Conservation (phyloP, 2,329 filamentous ascomycete genomes). For the Fusarium torreyae region DNA sequence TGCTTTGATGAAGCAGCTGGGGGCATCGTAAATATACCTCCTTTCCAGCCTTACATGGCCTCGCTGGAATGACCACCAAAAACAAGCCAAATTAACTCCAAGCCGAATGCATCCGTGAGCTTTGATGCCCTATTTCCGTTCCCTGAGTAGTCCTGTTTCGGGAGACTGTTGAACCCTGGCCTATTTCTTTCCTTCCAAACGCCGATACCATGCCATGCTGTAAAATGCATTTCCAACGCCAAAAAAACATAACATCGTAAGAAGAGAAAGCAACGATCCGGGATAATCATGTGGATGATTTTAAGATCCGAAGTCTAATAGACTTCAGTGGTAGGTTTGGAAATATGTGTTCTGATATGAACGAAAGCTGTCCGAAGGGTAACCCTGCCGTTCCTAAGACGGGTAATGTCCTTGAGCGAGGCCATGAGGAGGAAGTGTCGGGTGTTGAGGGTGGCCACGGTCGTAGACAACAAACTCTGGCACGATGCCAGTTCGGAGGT, state of each 20-base stretch:
- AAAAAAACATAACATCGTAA: conserved; percentile 39
- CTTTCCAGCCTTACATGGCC: not conserved
- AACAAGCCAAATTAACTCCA: conserved; percentile 36
- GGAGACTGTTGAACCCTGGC: conserved; percentile 29
- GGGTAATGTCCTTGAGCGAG: conserved; percentile 54
- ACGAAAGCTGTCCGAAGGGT: conserved; percentile 11
- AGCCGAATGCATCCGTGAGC: conserved; percentile 38
- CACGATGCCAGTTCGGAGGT: conserved; percentile 78
- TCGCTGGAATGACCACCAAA: conserved; percentile 21
- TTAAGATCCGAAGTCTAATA: conserved; percentile 14
- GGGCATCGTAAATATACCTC: conserved; percentile 26
- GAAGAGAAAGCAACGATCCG: conserved; percentile 40
- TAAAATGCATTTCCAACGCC: conserved; percentile 45
- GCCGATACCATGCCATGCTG: conserved; percentile 52
- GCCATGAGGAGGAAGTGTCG: conserved; percentile 46
- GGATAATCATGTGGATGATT: conserved; percentile 23
- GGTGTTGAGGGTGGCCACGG: conserved; percentile 52
- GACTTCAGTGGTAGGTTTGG: conserved; percentile 16
- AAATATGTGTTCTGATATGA: not conserved
- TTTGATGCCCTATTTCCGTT: conserved; percentile 25
- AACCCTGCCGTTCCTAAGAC: conserved; percentile 53
- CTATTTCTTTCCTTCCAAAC: conserved; percentile 47
- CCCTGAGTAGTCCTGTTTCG: conserved; percentile 27
- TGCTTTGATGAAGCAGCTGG: conserved; percentile 5
- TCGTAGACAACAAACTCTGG: conserved; percentile 70